Base-by-base conservation (phyloP, 176 grass and related monocot genomes). In the Aegilops longissima region DNA sequence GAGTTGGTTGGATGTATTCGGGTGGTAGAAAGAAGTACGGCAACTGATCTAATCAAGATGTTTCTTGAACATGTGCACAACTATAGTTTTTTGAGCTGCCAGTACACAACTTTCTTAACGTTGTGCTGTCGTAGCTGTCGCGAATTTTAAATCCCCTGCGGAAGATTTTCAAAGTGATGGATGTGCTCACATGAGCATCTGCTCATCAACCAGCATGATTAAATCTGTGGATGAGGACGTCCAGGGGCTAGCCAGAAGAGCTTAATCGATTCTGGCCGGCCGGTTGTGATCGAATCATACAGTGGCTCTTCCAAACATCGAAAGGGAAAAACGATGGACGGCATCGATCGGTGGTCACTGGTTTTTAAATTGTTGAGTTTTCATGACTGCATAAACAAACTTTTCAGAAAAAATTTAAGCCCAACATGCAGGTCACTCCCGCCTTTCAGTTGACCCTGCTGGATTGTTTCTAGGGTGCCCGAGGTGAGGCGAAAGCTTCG, bases 1-100 rank as follows among this genome's bases (percentile, higher is more conserved):
- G 54, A 79, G 51, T 35, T 63, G 4, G 38, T 39, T 68, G 3
- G 49, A 70, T 70, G 12, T 9, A 47, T n/a, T 38, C 14, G 47
- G 70, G 38, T 11, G 6, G 81, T 72, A 79, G 23, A 69, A 70
- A 66, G 12, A 89, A 42, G 82, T 85, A 85, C 82, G 82, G 82
- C 68, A 84, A 24, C 75, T 65, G 81, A 73, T 71, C 21, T 18
- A 7, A 49, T 80, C 54, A 33, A 74, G 66, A 74, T 80, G 12
- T 4, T 36, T 65, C 49, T 80, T 13, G 12, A 27, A 69, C n/a
- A 31, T 39, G 4, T 34, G 18, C 30, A 11, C 13, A 31, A 3
- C 8, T 30, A 20, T 40, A 14, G 20, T 56, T 31, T 42, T 23
- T 76, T 40, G 10, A 67, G 31, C 72, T 65, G 30, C 25, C 8